Evolutionary conservation across 768 basidiomycete genomes (phyloP), one percentile per base, ranked within the genome.

Genomic region (Cyclocybe aegerita): DNA sequence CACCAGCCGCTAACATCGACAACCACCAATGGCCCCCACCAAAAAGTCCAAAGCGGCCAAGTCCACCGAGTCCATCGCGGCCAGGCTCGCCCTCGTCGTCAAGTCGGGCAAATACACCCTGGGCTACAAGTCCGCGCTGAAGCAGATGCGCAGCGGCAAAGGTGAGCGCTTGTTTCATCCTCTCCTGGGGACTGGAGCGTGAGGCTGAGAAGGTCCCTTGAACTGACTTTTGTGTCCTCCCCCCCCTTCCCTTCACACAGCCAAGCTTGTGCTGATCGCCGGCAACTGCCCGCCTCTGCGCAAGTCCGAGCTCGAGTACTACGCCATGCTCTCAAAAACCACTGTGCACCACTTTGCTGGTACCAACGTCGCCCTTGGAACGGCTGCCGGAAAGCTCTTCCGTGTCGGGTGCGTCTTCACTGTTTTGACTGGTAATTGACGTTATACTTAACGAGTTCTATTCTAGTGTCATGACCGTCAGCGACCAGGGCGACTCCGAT

Each of bases 221-320:
- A 72, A 75, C 90, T 93, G 68, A 93, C 73, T 7, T 38, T 42
- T 60, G 55, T 66, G 58, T 48, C 46, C 62, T 43, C 60, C 48
- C 42, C 15, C 9, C 9, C 41, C 56, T 7, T 46, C 15, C 23
- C 17, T 42, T 23, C 40, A 2, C 30, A 45, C 65, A 99, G 96
- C 96, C 74, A 98, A 97, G 78, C 92, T 99, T 61, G 88, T 99
- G 68, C 77, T 99, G 71, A 97, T 99, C 68, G 93, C 96, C 65
- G 95, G 93, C 61, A 99, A 99, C 79, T 97, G 94, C 78, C 97
- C 97, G 51, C 97, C 97, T 56, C 85, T 99, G 56, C 93, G 97
- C 73, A 97, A 97, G 74, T 98, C 96, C 54, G 97, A 99, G 81
- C 82, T 99, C 52, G 97, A 99, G 80, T 99, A 98, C 81, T 99